Percentiles rank a stretch among this genome's conserved stretches.
phyloP scores from a whole-genome alignment of 1,139 yeast species.

The Zygosaccharomyces sapae region DNA sequence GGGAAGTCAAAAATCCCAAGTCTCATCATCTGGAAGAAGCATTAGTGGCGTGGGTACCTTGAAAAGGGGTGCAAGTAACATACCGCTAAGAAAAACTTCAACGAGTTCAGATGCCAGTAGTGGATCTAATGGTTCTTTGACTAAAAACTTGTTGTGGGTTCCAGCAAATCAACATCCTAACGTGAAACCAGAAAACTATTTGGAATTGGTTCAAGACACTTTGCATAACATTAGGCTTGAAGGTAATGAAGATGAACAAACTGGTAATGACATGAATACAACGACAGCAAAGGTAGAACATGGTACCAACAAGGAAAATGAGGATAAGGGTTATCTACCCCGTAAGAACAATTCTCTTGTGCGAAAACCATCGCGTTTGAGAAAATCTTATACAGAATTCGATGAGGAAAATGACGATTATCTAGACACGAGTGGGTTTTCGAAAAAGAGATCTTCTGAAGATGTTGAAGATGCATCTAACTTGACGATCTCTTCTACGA shows the following conservation, averaged over 20 bases:
- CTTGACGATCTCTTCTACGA: slow-evolving; percentile 7
- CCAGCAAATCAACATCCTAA: slow-evolving; percentile 94
- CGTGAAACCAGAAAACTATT: slow-evolving; percentile 86
- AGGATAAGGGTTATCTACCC: slow-evolving; percentile 10
- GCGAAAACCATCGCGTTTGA: slow-evolving; percentile 34
- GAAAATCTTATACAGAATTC: slow-evolving; percentile 33
- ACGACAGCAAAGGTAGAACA: background rate
- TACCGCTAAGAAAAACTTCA: slow-evolving; percentile 11
- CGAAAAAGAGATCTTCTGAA: background rate
- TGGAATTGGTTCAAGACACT: slow-evolving; percentile 73
- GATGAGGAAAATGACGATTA: slow-evolving; percentile 16
- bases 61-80: slow-evolving; percentile 17
- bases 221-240: slow-evolving; percentile 60
- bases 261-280: background rate
- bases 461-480: slow-evolving; percentile 1
- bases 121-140: slow-evolving; percentile 11
- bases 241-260: slow-evolving; percentile 11
- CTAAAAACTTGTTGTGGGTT: slow-evolving; percentile 67
- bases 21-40: slow-evolving; percentile 14
- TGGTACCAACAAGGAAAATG: slow-evolving; percentile 7
- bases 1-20: slow-evolving; percentile 3
- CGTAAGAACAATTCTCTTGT: slow-evolving; percentile 25
- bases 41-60: slow-evolving; percentile 23
- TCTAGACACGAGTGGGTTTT: slow-evolving; percentile 1
- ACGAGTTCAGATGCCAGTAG: slow-evolving; percentile 5